phyloP scores from a whole-genome alignment of 768 basidiomycete genomes.

The Suillus occidentalis region DNA sequence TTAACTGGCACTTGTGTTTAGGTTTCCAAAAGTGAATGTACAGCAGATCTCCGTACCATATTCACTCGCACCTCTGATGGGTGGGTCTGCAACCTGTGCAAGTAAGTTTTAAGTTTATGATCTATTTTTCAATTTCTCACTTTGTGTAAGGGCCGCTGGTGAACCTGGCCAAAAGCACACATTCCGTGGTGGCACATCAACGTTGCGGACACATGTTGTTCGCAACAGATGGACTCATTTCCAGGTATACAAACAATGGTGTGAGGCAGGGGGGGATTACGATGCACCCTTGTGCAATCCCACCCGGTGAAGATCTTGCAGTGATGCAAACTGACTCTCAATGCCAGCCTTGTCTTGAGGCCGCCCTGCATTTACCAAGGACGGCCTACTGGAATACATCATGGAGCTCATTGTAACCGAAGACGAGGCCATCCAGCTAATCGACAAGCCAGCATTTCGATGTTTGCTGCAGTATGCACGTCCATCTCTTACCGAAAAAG shows the following conservation, averaged over 20 bases:
- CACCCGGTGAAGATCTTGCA: background rate
- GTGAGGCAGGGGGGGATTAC: background rate
- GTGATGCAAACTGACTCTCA: background rate
- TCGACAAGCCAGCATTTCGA: too few relatives aligned
- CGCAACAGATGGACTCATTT: background rate
- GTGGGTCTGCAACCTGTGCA: too few relatives aligned
- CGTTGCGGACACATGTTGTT: too few relatives aligned
- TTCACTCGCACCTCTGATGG: too few relatives aligned
- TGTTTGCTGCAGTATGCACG: too few relatives aligned
- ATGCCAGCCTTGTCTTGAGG: background rate
- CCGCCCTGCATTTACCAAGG: too few relatives aligned
- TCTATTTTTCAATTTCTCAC: too few relatives aligned
- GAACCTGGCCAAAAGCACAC: background rate
- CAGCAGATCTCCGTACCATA: background rate
- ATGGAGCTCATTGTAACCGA: too few relatives aligned
- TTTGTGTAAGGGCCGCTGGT: background rate
- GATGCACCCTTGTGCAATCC: background rate
- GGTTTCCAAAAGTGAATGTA: background rate
- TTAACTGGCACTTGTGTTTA: background rate
- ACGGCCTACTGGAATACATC: too few relatives aligned
- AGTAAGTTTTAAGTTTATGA: too few relatives aligned
- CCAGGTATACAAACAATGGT: background rate
- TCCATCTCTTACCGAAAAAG: too few relatives aligned
- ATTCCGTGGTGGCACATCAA: background rate
- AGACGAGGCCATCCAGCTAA: too few relatives aligned